These are phyloP conservation scores for Calonectria multiphialidica DNA, from an alignment of 2,329 filamentous ascomycete genomes.

Conservation along the genomic window DNA sequence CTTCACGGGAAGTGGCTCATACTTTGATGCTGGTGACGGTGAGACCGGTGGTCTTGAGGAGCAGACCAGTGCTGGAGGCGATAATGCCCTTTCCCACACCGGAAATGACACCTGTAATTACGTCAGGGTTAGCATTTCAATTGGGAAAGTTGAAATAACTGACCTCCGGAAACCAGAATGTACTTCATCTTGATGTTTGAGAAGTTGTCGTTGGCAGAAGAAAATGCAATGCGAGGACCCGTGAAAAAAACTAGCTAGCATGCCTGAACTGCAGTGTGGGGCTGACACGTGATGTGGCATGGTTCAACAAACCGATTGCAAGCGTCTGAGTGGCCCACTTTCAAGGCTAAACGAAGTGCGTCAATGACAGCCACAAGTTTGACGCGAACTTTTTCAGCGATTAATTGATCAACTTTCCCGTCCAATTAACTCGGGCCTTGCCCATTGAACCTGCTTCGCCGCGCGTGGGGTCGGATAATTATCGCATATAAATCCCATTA, in stretches of 20 bases:
- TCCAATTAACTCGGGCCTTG: no score
- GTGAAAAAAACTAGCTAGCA: constrained; percentile 13
- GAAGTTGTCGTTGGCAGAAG: constrained; percentile 3
- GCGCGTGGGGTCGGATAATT: no score
- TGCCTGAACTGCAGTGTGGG: not conserved
- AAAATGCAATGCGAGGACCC: constrained; percentile 4
- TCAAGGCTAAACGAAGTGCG: constrained; percentile 1
- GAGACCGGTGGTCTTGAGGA: constrained; percentile 7
- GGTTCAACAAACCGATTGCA: not conserved
- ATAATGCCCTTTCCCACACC: constrained; percentile 5
- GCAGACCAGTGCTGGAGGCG: constrained; percentile 2
- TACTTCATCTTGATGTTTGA: constrained; percentile 8
- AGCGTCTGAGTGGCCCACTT: constrained; percentile 1
- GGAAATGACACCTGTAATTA: not conserved
- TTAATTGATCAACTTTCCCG: no score
- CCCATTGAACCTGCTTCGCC: no score
- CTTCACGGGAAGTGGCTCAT: not conserved
- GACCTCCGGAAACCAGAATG: constrained; percentile 7
- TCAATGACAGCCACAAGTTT: no score
- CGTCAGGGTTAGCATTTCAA: constrained; percentile 4
- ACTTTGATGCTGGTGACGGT: constrained; percentile 9
- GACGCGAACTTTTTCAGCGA: no score
- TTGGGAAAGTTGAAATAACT: constrained; percentile 2
- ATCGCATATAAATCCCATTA: no score
- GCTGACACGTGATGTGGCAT: not conserved